Evolutionary conservation across 306 rosid genomes (phyloP).

Genomic region (apple (Malus domestica)): ASM211411v1 NC_041793.1:29846001-29846500

Average conservation of each 20-base stretch:
- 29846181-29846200: constrained; percentile 37
- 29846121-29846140: constrained; percentile 42
- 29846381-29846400: constrained; percentile 66
- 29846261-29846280: constrained; percentile 61
- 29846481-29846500: constrained; percentile 40
- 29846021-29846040: constrained; percentile 71
- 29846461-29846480: constrained; percentile 84
- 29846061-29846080: constrained; percentile 64
- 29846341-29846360: constrained; percentile 77
- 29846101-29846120: constrained; percentile 42
- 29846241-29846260: constrained; percentile 72
- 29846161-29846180: constrained; percentile 49
- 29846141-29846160: constrained; percentile 70
- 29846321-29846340: constrained; percentile 61
- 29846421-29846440: constrained; percentile 70
- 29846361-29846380: constrained; percentile 65
- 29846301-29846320: constrained; percentile 59
- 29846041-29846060: constrained; percentile 50
- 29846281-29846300: constrained; percentile 66
- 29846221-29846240: constrained; percentile 55
- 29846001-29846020: constrained; percentile 67
- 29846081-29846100: constrained; percentile 56
- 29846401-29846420: constrained; percentile 79
- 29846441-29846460: constrained; percentile 81
- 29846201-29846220: constrained; percentile 53